phyloP scores from a whole-genome alignment of 805 yeast genomes.

The Candida golubevii region DNA sequence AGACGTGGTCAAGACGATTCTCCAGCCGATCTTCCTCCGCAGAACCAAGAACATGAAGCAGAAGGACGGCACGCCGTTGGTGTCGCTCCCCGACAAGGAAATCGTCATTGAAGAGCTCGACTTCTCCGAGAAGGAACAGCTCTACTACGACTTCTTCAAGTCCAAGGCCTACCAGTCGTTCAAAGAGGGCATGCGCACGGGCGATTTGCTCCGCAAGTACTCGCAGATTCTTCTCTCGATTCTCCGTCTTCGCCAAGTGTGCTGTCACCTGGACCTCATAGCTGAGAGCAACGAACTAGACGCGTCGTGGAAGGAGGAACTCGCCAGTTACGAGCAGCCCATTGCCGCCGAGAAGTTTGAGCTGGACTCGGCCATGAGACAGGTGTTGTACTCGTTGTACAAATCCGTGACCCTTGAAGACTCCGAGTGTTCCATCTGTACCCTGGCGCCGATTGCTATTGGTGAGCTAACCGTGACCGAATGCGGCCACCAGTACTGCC shows the following conservation, averaged over 20 bases:
- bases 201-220: slow-evolving; percentile 67
- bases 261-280: slow-evolving; percentile 77
- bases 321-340: slow-evolving; percentile 15
- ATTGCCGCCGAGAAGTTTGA: slow-evolving; percentile 16
- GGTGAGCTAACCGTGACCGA: slow-evolving; percentile 58
- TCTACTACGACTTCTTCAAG: slow-evolving; percentile 64
- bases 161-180: slow-evolving; percentile 62
- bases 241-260: slow-evolving; percentile 77
- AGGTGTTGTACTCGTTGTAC: slow-evolving; percentile 27
- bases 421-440: slow-evolving; percentile 83
- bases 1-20: slow-evolving; percentile 76
- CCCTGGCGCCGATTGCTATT: slow-evolving; percentile 56
- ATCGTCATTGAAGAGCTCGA: slow-evolving; percentile 63
- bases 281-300: slow-evolving; percentile 49
- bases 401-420: slow-evolving; percentile 32
- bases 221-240: slow-evolving; percentile 80
- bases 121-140: slow-evolving; percentile 62
- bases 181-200: slow-evolving; percentile 53
- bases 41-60: slow-evolving; percentile 84
- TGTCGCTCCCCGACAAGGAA: slow-evolving; percentile 71
- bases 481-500: slow-evolving; percentile 81
- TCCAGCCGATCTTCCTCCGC: slow-evolving; percentile 78
- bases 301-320: slow-evolving; percentile 35
- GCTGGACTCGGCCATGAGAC: slow-evolving; percentile 20
- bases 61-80: slow-evolving; percentile 66